A percentile compares a stretch with the other conserved stretches of the same genome.
Evolutionary conservation across 176 grass and related monocot genomes (phyloP).

Genomic region (Triticum turgidum): DNA sequence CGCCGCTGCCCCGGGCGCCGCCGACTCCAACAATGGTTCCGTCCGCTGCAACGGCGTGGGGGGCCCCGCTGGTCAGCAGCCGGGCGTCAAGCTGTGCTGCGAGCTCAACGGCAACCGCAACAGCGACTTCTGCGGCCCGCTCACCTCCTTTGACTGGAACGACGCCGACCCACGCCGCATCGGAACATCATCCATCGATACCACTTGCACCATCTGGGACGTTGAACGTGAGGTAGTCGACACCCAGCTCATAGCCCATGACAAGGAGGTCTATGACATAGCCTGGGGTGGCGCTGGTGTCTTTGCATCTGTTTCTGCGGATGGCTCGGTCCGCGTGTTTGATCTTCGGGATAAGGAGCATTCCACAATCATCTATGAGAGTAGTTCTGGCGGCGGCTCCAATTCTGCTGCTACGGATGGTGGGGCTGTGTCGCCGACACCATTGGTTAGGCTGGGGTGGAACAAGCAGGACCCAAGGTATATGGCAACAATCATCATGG

Average conservation of each 20-base stretch:
- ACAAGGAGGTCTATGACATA: conserved; percentile 99
- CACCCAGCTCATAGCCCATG: conserved; percentile 97
- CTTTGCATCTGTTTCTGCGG: conserved; percentile 90
- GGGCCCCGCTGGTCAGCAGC: conserved; percentile 15
- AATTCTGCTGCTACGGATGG: conserved; percentile 42
- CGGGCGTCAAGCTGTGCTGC: conserved; percentile 55
- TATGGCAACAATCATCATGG: conserved; percentile 99
- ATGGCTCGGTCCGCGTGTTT: conserved; percentile 94
- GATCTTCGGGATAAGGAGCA: conserved; percentile 98
- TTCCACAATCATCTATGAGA: conserved; percentile 97
- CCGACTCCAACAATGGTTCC: conserved; percentile 25
- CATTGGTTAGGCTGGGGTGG: conserved; percentile 86
- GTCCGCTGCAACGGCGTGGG: conserved; percentile 38
- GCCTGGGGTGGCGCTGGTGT: conserved; percentile 95
- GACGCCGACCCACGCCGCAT: conserved; percentile 92
- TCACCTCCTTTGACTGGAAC: conserved; percentile 99
- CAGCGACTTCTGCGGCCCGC: conserved; percentile 90
- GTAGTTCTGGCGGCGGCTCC: conserved; percentile 49
- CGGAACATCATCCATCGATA: conserved; percentile 89
- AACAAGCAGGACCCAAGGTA: conserved; percentile 99
- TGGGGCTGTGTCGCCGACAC: conserved; percentile 46
- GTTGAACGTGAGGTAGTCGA: conserved; percentile 91
- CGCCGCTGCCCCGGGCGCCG: not conserved
- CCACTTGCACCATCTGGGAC: conserved; percentile 97
- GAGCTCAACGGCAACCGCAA: conserved; percentile 93